phyloP scores from a whole-genome alignment of 108 stramenopile species.

The Mayamaea pseudoterrestris region DNA sequence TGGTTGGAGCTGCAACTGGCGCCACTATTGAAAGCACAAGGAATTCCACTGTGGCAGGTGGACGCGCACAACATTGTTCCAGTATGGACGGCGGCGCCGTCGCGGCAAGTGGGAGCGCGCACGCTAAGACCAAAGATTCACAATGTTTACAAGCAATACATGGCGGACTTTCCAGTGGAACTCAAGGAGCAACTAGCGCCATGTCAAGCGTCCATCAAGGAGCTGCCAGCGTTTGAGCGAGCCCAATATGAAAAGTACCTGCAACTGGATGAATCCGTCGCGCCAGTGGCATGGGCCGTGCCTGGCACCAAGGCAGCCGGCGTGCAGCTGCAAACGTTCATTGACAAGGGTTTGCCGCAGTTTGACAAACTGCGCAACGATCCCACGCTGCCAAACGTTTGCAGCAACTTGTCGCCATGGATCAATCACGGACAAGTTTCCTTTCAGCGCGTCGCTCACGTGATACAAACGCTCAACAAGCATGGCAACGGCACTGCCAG shows the following conservation, averaged over 20 bases:
- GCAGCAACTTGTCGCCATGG: conserved; percentile 84
- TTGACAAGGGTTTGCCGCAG: conserved; percentile 34
- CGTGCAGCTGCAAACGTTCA: conserved; percentile 67
- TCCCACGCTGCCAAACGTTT: conserved; percentile 63
- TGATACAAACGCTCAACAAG: conserved; percentile 52
- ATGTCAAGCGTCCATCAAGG: conserved; percentile 13
- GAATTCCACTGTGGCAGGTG: conserved; percentile 79
- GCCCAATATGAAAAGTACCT: conserved; percentile 27
- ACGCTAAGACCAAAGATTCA: conserved; percentile 93
- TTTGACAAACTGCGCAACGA: conserved; percentile 87
- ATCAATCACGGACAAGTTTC: conserved; percentile 82
- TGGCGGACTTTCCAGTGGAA: conserved; percentile 67
- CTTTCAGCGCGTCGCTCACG: conserved; percentile 70
- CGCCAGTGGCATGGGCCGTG: conserved; percentile 29
- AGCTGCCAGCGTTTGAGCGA: conserved; percentile 21
- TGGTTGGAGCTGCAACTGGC: conserved; percentile 56
- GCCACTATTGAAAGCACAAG: conserved; percentile 21
- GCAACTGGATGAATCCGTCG: conserved; percentile 51
- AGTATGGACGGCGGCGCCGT: conserved; percentile 85
- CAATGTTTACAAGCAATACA: conserved; percentile 48
- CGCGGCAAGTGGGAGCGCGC: conserved; percentile 92
- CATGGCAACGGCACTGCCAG: conserved; percentile 65
- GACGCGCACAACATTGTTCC: conserved; percentile 99
- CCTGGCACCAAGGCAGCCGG: conserved; percentile 70
- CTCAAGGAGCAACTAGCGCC: conserved; percentile 28